Evolutionary conservation across 352 stramenopile genomes (phyloP).

Genomic region (Albugo candida): DNA sequence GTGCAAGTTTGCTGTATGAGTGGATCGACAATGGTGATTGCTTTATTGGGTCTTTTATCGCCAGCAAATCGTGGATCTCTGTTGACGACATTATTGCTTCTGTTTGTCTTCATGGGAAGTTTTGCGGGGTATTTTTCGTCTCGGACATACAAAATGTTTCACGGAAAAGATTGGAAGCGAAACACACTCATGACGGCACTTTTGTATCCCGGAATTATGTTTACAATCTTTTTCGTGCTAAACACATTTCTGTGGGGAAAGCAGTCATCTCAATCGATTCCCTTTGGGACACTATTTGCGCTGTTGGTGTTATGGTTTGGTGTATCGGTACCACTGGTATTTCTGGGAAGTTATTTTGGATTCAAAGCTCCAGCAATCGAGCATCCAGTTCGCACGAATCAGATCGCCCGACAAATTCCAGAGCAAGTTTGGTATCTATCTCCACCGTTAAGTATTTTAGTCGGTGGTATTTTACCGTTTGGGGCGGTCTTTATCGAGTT

Average conservation of each 20-base stretch:
- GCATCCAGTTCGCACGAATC: conserved; percentile 79
- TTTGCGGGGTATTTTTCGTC: conserved; percentile 93
- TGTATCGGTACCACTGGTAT: conserved; percentile 96
- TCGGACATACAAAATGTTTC: conserved; percentile 97
- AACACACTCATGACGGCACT: conserved; percentile 93
- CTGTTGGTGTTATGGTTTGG: conserved; percentile 96
- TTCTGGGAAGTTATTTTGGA: conserved; percentile 95
- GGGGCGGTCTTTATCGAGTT: conserved; percentile 99
- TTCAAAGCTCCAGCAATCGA: conserved; percentile 75
- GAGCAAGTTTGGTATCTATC: conserved; percentile 93
- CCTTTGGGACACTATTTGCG: conserved; percentile 92
- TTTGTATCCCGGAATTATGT: conserved; percentile 86
- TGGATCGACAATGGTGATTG: conserved; percentile 45
- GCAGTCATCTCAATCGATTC: conserved; percentile 74
- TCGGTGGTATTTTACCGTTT: conserved; percentile 98
- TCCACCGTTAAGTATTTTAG: conserved; percentile 84
- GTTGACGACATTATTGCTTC: conserved; percentile 89
- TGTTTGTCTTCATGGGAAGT: conserved; percentile 97
- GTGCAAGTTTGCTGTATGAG: conserved; percentile 93
- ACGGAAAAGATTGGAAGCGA: conserved; percentile 93
- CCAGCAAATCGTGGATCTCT: conserved; percentile 71
- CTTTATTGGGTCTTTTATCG: conserved; percentile 8
- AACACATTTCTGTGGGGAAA: conserved; percentile 91
- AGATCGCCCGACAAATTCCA: conserved; percentile 81
- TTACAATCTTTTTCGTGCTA: conserved; percentile 89